Evolutionary conservation across 257 asterid genomes (phyloP), one percentile per base, ranked within the genome.

Genomic region (Solanum pinnatisectum): DNA sequence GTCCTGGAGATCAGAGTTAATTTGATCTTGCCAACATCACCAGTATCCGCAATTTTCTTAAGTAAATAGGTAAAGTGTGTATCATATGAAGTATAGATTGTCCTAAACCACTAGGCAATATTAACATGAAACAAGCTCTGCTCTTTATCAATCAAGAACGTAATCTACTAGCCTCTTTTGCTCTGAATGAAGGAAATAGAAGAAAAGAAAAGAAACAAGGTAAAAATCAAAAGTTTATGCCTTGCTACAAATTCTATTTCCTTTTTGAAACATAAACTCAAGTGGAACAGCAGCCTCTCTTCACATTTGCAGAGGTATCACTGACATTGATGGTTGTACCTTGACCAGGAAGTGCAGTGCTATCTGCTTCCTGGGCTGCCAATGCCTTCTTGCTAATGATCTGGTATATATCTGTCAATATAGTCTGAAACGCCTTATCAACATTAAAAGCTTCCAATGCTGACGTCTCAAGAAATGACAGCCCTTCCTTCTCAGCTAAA

Each of bases 401-500:
- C 67, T 93, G 96, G 84, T 94, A 93, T 86, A 94, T 95, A 63
- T 93, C 97, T 3, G 94, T 88, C 92, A 94, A 91, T 79, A 95
- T 89, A 87, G 95, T 92, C 87, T 93, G 96, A 89, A 95, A 95
- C 36, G 96, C 97, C 93, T 92, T 95, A 78, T 94, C 98, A 16
- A 95, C 77, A 37, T 95, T 95, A 81, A 36, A 83, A 70, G 98
- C 95, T 89, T 95, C 98, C 36, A 95, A 88, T 0, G 98, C 98
- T 15, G 98, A 95, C 0, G 98, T 95, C 92, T 95, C 98, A 20
- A 95, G 95, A 87, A 94, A 95, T 4, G 98, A 94, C 84, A 95
- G 97, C 20, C 96, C 97, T 91, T 95, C 98, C 92, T 91, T 94
- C 92, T 95, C 98, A 1, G 98, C 97, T 91, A 95, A 89, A 73